Percentiles rank a stretch among this genome's conserved stretches.
Evolutionary conservation across 2,329 filamentous ascomycete genomes (phyloP).

Genomic region (Sarocladiaceae sp.): DNA sequence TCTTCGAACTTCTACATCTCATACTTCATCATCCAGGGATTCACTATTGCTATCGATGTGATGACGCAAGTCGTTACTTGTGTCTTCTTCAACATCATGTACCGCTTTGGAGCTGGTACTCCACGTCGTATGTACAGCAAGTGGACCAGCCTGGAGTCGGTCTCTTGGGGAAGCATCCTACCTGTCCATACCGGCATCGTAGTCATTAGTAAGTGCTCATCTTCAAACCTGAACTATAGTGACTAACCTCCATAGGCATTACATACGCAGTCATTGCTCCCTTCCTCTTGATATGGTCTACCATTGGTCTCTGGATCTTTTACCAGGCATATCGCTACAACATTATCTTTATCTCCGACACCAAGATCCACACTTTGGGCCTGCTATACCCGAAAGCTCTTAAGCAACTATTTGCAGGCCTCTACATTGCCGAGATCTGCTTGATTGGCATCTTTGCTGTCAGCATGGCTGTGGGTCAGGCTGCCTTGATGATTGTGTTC

Average conservation of each 20-base stretch:
- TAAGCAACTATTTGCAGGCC: slow-evolving; percentile 77
- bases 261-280: slow-evolving; percentile 82
- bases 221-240: too few species aligned
- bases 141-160: slow-evolving; percentile 62
- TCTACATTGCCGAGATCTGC: slow-evolving; percentile 76
- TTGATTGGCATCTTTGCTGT: slow-evolving; percentile 78
- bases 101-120: slow-evolving; percentile 68
- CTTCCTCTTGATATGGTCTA: slow-evolving; percentile 74
- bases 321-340: slow-evolving; percentile 86
- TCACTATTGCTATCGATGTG: slow-evolving; percentile 67
- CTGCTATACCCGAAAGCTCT: slow-evolving; percentile 83
- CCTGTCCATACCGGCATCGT: slow-evolving; percentile 71
- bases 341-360: slow-evolving; percentile 74
- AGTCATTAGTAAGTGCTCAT: slow-evolving; percentile 55
- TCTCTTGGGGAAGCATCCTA: slow-evolving; percentile 75
- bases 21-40: slow-evolving; percentile 82
- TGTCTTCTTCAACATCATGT: slow-evolving; percentile 62
- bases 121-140: slow-evolving; percentile 73
- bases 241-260: slow-evolving; percentile 43
- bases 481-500: slow-evolving; percentile 71
- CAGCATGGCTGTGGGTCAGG: slow-evolving; percentile 59
- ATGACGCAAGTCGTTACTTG: slow-evolving; percentile 65
- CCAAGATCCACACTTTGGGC: slow-evolving; percentile 80
- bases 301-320: slow-evolving; percentile 70
- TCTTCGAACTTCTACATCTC: slow-evolving; percentile 91